Evolutionary conservation across 805 yeast species (phyloP).

Genomic region (Teunomyces cretensis): DNA sequence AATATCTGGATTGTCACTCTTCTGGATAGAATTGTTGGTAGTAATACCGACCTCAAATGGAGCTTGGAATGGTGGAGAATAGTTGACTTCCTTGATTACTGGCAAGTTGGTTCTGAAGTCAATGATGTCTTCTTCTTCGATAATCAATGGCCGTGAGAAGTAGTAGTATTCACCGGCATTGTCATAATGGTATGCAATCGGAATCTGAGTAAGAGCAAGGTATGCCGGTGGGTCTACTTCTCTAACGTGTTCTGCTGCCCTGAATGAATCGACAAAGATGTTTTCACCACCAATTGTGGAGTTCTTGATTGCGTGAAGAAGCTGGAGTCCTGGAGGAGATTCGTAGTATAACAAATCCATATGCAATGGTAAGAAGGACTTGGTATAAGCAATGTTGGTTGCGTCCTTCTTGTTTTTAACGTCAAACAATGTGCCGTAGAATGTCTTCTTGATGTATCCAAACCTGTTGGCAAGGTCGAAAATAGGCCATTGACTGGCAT

Average conservation of each 20-base stretch:
- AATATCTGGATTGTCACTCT: conserved; percentile 3
- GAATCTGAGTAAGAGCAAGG: conserved; percentile 58
- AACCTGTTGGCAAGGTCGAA: conserved; percentile 46
- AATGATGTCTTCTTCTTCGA: conserved; percentile 41
- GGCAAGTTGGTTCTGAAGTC: conserved; percentile 16
- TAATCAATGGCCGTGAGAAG: conserved; percentile 61
- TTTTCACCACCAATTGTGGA: conserved; percentile 66
- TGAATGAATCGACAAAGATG: conserved; percentile 66
- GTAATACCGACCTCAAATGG: conserved; percentile 65
- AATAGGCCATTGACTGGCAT: conserved; percentile 44
- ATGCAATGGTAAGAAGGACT: conserved; percentile 64
- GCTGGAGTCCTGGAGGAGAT: conserved; percentile 78
- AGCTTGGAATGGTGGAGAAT: conserved; percentile 83
- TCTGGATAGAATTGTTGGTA: conserved; percentile 19
- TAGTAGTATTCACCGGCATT: conserved; percentile 62
- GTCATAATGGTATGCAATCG: conserved; percentile 67
- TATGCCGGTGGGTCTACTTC: conserved; percentile 62
- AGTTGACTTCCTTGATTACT: conserved; percentile 57
- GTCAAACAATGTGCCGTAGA: conserved; percentile 71
- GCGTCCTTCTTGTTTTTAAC: conserved; percentile 53
- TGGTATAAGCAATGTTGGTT: conserved; percentile 69
- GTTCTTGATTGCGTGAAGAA: conserved; percentile 59
- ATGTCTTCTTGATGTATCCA: conserved; percentile 69
- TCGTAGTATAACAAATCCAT: conserved; percentile 78
- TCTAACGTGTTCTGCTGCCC: conserved; percentile 58